Conservation (phyloP, 345 rosid species). For the Lumnitzera racemosa region DNA sequence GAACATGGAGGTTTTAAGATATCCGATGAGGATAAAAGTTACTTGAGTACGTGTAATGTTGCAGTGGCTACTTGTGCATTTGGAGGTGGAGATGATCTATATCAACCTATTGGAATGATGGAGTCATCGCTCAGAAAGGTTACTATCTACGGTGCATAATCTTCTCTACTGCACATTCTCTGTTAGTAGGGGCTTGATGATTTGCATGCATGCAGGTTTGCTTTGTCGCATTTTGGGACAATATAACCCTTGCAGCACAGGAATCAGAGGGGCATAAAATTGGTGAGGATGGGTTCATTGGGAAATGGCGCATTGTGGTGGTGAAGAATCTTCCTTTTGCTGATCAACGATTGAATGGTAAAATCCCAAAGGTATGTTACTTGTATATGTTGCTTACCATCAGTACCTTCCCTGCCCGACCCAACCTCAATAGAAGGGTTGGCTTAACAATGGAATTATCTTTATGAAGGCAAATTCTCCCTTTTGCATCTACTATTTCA, state of each 20-base stretch:
- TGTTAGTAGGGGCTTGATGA: slow-evolving; percentile 11
- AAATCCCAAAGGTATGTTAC: slow-evolving; percentile 81
- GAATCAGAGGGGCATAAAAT: slow-evolving; percentile 47
- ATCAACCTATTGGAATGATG: slow-evolving; percentile 87
- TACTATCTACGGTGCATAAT: slow-evolving; percentile 14
- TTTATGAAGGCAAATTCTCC: too few relatives aligned
- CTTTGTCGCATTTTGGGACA: slow-evolving; percentile 96
- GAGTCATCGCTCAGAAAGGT: slow-evolving; percentile 66
- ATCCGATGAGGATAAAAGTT: slow-evolving; percentile 56
- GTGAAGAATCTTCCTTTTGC: slow-evolving; percentile 75
- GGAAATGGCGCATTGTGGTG: slow-evolving; percentile 82
- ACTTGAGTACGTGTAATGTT: slow-evolving; percentile 50
- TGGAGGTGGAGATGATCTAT: slow-evolving; percentile 97
- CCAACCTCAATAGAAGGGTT: too few relatives aligned
- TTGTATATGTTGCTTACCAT: too few relatives aligned
- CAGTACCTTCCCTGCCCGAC: neutral
- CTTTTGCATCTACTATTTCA: too few relatives aligned
- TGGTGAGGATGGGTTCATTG: slow-evolving; percentile 49
- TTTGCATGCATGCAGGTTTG: slow-evolving; percentile 59
- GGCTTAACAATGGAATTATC: too few relatives aligned
- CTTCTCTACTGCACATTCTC: slow-evolving; percentile 8
- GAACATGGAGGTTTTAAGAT: slow-evolving; percentile 72
- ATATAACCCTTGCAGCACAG: slow-evolving; percentile 67
- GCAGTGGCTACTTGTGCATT: slow-evolving; percentile 92
- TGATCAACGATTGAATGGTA: slow-evolving; percentile 93